Percentiles rank a stretch among this genome's conserved stretches.
Evolutionary conservation across 106 monocot genomes (phyloP).

Genomic region (Dioscorea alata): DNA sequence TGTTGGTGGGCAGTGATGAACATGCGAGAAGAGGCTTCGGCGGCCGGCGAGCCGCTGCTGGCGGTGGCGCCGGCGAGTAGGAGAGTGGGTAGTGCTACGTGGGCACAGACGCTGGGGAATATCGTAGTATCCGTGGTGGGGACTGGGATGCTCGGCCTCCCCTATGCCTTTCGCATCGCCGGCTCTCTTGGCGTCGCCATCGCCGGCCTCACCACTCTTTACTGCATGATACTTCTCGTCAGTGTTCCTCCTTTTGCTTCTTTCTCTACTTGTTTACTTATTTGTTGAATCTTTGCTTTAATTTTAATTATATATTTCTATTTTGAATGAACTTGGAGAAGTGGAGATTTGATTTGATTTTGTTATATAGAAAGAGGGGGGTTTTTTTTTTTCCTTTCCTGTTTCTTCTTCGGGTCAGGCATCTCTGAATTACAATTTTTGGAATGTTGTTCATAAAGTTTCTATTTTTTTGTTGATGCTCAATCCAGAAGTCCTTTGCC

Average conservation of each 20-base stretch:
- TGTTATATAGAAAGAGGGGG: too few relatives aligned
- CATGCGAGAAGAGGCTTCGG: too few relatives aligned
- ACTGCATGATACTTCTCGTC: constrained; percentile 75
- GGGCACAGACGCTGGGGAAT: constrained; percentile 55
- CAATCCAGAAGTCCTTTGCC: too few relatives aligned
- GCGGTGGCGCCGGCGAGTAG: not conserved
- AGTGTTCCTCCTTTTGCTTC: not conserved
- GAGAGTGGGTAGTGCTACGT: constrained; percentile 34
- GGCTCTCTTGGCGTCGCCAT: constrained; percentile 43
- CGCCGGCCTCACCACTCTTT: constrained; percentile 37
- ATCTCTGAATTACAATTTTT: too few relatives aligned
- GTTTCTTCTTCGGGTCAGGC: too few relatives aligned
- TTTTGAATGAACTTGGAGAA: not conserved
- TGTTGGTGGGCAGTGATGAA: too few relatives aligned
- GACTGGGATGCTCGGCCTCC: constrained; percentile 59
- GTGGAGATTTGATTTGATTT: not conserved
- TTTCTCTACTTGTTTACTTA: not conserved
- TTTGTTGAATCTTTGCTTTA: too few relatives aligned
- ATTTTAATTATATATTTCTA: not conserved
- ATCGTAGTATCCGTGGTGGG: constrained; percentile 63
- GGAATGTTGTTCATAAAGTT: too few relatives aligned
- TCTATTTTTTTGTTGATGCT: too few relatives aligned
- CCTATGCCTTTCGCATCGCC: constrained; percentile 56
- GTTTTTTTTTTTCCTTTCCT: too few relatives aligned
- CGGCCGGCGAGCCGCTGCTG: constrained; percentile 11